These are phyloP conservation scores for Cryptosporidium viatorum DNA, from an alignment of 169 alveolate species.

Conservation along the genomic window DNA sequence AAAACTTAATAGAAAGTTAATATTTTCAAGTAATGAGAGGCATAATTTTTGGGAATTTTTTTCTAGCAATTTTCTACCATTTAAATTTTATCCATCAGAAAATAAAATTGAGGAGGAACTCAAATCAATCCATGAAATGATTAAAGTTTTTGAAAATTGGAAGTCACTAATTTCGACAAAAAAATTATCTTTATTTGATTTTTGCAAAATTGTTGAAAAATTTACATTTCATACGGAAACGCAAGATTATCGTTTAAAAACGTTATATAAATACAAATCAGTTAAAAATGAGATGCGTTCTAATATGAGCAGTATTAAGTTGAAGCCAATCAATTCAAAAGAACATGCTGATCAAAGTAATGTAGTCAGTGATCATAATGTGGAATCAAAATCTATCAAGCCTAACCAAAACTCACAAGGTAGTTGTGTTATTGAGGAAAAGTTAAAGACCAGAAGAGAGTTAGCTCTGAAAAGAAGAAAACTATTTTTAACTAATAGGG, in stretches of 20 bases:
- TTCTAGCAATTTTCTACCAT: background rate
- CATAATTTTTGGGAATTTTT: conserved; percentile 37
- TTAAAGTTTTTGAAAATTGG: conserved; percentile 58
- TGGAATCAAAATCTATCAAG: background rate
- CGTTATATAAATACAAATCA: conserved; percentile 15
- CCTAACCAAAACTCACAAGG: background rate
- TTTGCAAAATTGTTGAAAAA: conserved; percentile 18
- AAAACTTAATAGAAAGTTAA: background rate
- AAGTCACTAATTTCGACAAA: conserved; percentile 5
- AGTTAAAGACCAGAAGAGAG: conserved; percentile 14
- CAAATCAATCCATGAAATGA: background rate
- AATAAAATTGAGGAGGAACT: conserved; percentile 10
- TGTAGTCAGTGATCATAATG: background rate
- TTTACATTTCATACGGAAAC: conserved; percentile 20
- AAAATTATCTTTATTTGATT: conserved; percentile 41
- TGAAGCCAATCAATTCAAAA: background rate
- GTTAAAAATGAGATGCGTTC: background rate
- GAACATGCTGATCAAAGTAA: background rate
- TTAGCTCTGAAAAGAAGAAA: conserved; percentile 39
- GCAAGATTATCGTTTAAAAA: conserved; percentile 46
- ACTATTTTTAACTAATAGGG: background rate
- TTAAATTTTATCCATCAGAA: conserved; percentile 28
- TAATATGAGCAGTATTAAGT: background rate
- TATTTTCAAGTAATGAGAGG: conserved; percentile 6
- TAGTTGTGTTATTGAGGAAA: background rate